Percentiles rank a stretch among this genome's conserved stretches.
Evolutionary conservation across 768 basidiomycete genomes (phyloP).

Genomic region (Gautieria morchelliformis): DNA sequence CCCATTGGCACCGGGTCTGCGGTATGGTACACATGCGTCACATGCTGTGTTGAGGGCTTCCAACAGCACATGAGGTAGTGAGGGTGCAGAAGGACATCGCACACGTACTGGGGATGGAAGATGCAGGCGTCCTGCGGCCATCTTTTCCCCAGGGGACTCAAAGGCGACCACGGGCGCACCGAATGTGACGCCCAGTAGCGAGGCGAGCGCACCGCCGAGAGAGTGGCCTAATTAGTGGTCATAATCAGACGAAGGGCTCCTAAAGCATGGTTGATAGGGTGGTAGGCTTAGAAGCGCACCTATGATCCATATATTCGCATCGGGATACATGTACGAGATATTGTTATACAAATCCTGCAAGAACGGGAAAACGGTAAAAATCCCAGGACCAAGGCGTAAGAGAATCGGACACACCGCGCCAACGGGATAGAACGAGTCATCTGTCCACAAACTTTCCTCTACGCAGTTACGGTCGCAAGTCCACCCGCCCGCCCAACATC

Average conservation of each 20-base stretch:
- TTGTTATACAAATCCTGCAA: constrained; percentile 88
- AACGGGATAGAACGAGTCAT: constrained; percentile 83
- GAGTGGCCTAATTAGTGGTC: constrained; percentile 16
- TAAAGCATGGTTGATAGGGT: too few relatives aligned
- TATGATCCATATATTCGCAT: constrained; percentile 81
- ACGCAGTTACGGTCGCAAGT: constrained; percentile 77
- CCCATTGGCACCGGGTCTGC: constrained; percentile 94
- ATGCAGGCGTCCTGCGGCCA: constrained; percentile 74
- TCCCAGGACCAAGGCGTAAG: not conserved
- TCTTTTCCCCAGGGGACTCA: constrained; percentile 80
- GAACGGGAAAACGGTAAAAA: not conserved
- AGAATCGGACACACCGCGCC: constrained; percentile 55
- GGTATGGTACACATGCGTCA: constrained; percentile 89
- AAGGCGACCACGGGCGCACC: constrained; percentile 82
- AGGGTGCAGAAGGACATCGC: not conserved
- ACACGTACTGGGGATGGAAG: constrained; percentile 68
- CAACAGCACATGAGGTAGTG: not conserved
- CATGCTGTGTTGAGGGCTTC: constrained; percentile 64
- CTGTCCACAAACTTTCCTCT: constrained; percentile 62
- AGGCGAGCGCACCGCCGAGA: constrained; percentile 59
- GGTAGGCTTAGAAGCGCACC: constrained; percentile 22
- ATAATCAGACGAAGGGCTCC: constrained; percentile 23
- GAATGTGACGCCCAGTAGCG: constrained; percentile 80
- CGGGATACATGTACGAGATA: constrained; percentile 83
- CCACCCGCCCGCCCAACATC: constrained; percentile 63